phyloP scores from a whole-genome alignment of 805 yeast genomes.

The Barnettozyma populi region DNA sequence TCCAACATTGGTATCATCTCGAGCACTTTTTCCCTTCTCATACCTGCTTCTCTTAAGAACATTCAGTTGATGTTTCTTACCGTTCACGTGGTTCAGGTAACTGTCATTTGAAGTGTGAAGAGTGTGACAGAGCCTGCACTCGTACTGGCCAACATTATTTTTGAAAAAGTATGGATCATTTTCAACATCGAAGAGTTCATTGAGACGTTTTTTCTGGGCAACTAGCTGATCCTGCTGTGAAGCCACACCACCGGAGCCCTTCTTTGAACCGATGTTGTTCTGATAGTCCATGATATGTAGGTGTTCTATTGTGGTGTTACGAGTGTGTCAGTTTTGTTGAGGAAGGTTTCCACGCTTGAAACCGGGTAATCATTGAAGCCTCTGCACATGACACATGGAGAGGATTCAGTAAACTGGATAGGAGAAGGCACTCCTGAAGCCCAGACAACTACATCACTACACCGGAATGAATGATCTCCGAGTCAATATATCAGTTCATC shows the following conservation, averaged over 20 bases:
- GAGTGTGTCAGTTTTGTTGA: neutral
- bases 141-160: constrained; percentile 79
- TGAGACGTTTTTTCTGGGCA: constrained; percentile 48
- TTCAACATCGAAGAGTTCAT: constrained; percentile 51
- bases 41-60: constrained; percentile 54
- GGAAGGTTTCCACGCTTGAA: neutral
- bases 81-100: constrained; percentile 78
- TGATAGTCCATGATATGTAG: constrained; percentile 68
- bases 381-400: no score
- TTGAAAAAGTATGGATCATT: constrained; percentile 80
- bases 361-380: neutral
- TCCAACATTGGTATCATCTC: neutral
- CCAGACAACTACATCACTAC: no score
- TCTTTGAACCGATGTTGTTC: constrained; percentile 83
- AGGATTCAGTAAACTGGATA: no score
- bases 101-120: constrained; percentile 76
- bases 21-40: constrained; percentile 16
- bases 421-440: no score
- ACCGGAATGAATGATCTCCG: no score
- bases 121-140: constrained; percentile 81
- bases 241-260: constrained; percentile 87
- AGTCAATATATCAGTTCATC: no score
- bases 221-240: constrained; percentile 63
- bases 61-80: constrained; percentile 74
- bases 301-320: neutral